phyloP scores from a whole-genome alignment of 768 basidiomycete genomes.

The Mycena haematopus region DNA sequence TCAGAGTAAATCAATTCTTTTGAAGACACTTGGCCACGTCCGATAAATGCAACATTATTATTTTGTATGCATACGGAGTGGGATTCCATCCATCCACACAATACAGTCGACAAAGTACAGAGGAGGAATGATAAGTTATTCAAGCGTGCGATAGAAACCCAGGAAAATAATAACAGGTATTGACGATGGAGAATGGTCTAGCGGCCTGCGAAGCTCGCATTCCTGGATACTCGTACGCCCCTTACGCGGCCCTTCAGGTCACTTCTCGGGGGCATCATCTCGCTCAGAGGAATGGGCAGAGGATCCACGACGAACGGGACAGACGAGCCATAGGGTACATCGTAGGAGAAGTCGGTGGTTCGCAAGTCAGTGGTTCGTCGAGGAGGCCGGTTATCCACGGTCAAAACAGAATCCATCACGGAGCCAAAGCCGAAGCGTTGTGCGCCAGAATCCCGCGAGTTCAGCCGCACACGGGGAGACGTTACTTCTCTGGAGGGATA shows the following conservation, averaged over 20 bases:
- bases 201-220: conserved; percentile 50
- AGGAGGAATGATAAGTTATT: conserved; percentile 22
- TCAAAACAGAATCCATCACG: conserved; percentile 28
- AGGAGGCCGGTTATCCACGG: conserved; percentile 23
- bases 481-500: conserved; percentile 11
- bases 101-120: conserved; percentile 18
- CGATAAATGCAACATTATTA: background rate
- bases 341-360: background rate
- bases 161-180: conserved; percentile 6
- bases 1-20: background rate
- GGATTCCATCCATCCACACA: conserved; percentile 10
- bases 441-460: conserved; percentile 23
- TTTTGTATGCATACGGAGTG: conserved; percentile 2
- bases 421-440: conserved; percentile 26
- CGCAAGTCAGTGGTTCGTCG: no score
- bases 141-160: background rate
- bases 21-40: no score
- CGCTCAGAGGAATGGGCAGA: conserved; percentile 60
- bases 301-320: conserved; percentile 49
- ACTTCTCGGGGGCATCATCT: conserved; percentile 48
- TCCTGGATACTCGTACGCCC: conserved; percentile 39
- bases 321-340: conserved; percentile 27
- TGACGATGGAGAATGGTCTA: conserved; percentile 26
- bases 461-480: conserved; percentile 34
- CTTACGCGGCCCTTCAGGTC: conserved; percentile 28